Evolutionary conservation across 2,329 filamentous ascomycete genomes (phyloP).

Genomic region (Coniochaeta sp.): DNA sequence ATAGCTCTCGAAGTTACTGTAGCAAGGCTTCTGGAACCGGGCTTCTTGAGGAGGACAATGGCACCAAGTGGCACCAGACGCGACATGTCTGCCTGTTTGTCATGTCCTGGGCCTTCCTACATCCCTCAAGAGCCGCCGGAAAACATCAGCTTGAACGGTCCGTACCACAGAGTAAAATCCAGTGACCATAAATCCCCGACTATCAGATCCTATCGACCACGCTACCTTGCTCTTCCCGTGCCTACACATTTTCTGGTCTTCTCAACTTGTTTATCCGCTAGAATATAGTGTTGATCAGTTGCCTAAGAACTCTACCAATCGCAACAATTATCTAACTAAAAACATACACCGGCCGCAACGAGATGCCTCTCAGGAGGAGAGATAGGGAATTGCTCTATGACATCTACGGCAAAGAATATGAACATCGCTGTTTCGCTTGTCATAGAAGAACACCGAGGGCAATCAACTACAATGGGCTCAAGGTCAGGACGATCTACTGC

Average conservation of each 20-base stretch:
- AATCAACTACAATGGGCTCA: neutral
- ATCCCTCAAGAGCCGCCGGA: neutral
- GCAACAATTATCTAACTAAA: neutral
- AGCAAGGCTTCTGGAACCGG: neutral
- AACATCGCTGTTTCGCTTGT: neutral
- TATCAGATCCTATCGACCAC: neutral
- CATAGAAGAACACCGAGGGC: neutral
- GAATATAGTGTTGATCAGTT: neutral
- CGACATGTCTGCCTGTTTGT: neutral
- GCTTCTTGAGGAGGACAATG: neutral
- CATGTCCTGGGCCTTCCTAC: neutral
- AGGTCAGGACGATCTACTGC: conserved; percentile 2
- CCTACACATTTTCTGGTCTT: neutral
- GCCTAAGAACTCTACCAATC: neutral
- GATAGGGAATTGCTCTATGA: neutral
- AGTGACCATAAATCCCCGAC: neutral
- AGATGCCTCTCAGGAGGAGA: neutral
- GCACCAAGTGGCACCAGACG: neutral
- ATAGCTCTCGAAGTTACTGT: neutral
- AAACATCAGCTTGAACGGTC: neutral
- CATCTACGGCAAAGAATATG: too few species aligned
- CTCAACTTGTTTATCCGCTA: neutral
- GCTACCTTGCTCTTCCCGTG: neutral
- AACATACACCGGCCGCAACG: neutral
- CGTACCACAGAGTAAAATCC: neutral